Conservation (phyloP, 495 filamentous ascomycete genomes). For the Oidiodendron maius region DNA sequence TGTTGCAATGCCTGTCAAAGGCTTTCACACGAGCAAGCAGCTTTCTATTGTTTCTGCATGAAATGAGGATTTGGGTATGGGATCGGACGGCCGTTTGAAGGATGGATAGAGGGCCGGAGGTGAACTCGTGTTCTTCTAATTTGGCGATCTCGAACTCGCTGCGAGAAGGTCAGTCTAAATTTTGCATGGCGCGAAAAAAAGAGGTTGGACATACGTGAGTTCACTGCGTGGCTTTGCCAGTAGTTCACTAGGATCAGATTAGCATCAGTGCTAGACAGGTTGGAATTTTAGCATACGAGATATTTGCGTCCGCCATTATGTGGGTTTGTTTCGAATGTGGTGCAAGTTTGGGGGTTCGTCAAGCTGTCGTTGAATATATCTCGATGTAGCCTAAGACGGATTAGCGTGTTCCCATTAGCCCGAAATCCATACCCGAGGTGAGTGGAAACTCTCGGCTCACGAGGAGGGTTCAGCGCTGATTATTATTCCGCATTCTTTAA, state of each 20-base stretch:
- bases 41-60: constrained; percentile 84
- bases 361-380: constrained; percentile 14
- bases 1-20: constrained; percentile 93
- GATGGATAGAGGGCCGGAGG: constrained; percentile 79
- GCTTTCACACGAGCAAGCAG: constrained; percentile 76
- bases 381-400: constrained; percentile 14
- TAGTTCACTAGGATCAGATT: constrained; percentile 54
- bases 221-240: constrained; percentile 74
- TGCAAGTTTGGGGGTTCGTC: constrained; percentile 17
- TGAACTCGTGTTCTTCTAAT: constrained; percentile 88
- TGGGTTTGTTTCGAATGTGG: constrained; percentile 15
- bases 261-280: not conserved
- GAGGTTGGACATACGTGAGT: constrained; percentile 59
- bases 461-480: too few species aligned
- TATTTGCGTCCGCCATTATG: constrained; percentile 69
- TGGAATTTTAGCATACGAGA: constrained; percentile 51
- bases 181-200: constrained; percentile 8
- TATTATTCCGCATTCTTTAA: constrained; percentile 13
- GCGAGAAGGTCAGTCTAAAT: constrained; percentile 9
- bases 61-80: constrained; percentile 86
- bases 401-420: constrained; percentile 10
- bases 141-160: constrained; percentile 87
- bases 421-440: constrained; percentile 17
- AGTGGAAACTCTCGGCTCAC: not conserved
- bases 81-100: constrained; percentile 86